A percentile compares a stretch with the other conserved stretches of the same genome.
phyloP scores from a whole-genome alignment of 306 rosid genomes.

The Malus domestica region DNA sequence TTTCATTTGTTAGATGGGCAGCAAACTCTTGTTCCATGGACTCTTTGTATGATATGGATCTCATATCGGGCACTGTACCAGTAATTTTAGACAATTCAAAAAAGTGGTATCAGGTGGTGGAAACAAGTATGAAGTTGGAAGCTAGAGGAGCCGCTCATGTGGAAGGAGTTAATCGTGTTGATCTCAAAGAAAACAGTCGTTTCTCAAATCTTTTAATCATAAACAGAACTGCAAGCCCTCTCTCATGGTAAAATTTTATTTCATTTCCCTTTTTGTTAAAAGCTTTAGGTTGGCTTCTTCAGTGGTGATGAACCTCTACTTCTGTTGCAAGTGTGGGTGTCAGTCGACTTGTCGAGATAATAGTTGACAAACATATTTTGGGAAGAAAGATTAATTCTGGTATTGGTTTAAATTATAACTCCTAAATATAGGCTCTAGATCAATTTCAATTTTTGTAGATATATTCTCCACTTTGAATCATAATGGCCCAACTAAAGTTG shows the following conservation, averaged over 20 bases:
- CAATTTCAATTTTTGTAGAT: neutral
- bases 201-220: slow-evolving; percentile 70
- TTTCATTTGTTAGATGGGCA: slow-evolving; percentile 59
- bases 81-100: slow-evolving; percentile 87
- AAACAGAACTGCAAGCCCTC: slow-evolving; percentile 90
- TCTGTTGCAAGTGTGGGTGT: neutral
- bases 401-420: neutral
- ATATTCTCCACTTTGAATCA: neutral
- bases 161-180: slow-evolving; percentile 43
- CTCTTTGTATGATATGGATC: slow-evolving; percentile 65
- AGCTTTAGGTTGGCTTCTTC: neutral
- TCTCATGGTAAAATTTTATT: slow-evolving; percentile 55
- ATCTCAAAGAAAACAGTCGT: slow-evolving; percentile 51
- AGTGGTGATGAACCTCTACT: neutral
- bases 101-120: slow-evolving; percentile 64
- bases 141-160: slow-evolving; percentile 67
- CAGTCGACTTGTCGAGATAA: neutral
- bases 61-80: slow-evolving; percentile 65
- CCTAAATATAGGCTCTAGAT: neutral
- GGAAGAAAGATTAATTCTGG: neutral
- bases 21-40: slow-evolving; percentile 82
- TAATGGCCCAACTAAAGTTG: neutral
- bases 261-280: neutral
- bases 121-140: slow-evolving; percentile 77
- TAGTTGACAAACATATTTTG: neutral